phyloP scores from a whole-genome alignment of 2,329 filamentous ascomycete genomes.

The Aspergillus texensis region DNA sequence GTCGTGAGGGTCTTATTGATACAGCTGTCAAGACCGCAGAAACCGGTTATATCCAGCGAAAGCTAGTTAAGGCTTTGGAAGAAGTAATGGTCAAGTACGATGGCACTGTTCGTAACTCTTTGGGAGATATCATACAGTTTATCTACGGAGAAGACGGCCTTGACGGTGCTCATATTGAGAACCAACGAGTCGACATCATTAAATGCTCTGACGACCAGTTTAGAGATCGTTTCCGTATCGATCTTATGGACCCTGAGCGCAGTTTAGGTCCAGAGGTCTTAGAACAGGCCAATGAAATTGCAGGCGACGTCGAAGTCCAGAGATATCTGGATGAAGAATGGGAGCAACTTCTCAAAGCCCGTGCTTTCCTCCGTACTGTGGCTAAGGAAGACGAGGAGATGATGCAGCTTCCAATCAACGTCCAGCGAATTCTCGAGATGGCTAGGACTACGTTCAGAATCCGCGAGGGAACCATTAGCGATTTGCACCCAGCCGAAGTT shows the following conservation, averaged over 20 bases:
- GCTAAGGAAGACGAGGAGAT: slow-evolving; percentile 78
- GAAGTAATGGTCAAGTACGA: slow-evolving; percentile 98
- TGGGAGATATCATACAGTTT: slow-evolving; percentile 96
- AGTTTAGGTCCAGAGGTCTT: slow-evolving; percentile 70
- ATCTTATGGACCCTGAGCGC: slow-evolving; percentile 74
- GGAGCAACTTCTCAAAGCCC: slow-evolving; percentile 74
- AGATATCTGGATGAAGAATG: slow-evolving; percentile 85
- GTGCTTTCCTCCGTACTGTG: slow-evolving; percentile 71
- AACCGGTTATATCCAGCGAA: slow-evolving; percentile 98
- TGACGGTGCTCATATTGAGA: slow-evolving; percentile 91
- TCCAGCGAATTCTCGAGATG: slow-evolving; percentile 86
- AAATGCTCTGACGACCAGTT: slow-evolving; percentile 77
- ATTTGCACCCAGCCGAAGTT: slow-evolving; percentile 84
- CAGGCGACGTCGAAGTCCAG: slow-evolving; percentile 86
- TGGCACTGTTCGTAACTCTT: slow-evolving; percentile 92
- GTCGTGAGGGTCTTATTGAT: slow-evolving; percentile 99
- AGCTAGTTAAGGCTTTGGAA: slow-evolving; percentile 96
- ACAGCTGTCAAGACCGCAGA: slow-evolving; percentile 99
- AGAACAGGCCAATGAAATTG: slow-evolving; percentile 83
- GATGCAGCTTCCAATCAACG: slow-evolving; percentile 91
- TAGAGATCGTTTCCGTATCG: slow-evolving; percentile 78
- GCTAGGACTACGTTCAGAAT: slow-evolving; percentile 90
- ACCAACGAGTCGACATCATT: slow-evolving; percentile 85
- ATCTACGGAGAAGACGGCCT: slow-evolving; percentile 96
- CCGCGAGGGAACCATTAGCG: slow-evolving; percentile 80